These are phyloP conservation scores for Pyrenula massariospora DNA, from an alignment of 495 filamentous ascomycete genomes.

Conservation along the genomic window DNA sequence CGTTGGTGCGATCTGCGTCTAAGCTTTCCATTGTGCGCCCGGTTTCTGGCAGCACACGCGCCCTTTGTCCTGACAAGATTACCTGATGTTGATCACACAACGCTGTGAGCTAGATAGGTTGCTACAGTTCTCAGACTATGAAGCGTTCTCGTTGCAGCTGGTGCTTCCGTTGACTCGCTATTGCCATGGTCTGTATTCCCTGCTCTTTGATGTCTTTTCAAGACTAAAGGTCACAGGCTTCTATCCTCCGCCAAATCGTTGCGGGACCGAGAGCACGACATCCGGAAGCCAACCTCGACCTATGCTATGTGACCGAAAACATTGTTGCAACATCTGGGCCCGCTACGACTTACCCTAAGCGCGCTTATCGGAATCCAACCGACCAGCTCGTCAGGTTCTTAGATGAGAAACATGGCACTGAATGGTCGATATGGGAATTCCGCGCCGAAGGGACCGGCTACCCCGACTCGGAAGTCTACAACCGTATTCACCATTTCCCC, in stretches of 20 bases:
- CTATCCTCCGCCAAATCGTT: slow-evolving; percentile 59
- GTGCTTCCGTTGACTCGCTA: neutral
- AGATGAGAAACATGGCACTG: slow-evolving; percentile 63
- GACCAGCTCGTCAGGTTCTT: slow-evolving; percentile 76
- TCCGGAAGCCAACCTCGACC: slow-evolving; percentile 76
- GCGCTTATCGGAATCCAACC: slow-evolving; percentile 85
- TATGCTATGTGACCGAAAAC: slow-evolving; percentile 87
- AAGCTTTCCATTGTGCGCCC: too few species aligned
- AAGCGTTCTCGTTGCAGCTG: neutral
- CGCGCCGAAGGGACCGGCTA: slow-evolving; percentile 94
- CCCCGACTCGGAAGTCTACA: slow-evolving; percentile 76
- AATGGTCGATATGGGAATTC: slow-evolving; percentile 97
- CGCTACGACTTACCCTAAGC: slow-evolving; percentile 73
- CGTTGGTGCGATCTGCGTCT: neutral
- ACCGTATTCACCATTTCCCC: slow-evolving; percentile 75
- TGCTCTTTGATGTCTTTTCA: too few species aligned
- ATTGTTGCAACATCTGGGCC: slow-evolving; percentile 77
- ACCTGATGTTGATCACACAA: neutral
- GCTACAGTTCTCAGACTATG: neutral
- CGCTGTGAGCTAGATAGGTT: too few species aligned
- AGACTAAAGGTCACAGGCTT: too few species aligned
- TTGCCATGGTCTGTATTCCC: neutral
- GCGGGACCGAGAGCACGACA: slow-evolving; percentile 74
- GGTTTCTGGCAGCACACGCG: too few species aligned
- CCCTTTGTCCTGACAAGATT: too few species aligned